These are phyloP conservation scores for Chlamydomonas incerta DNA, from an alignment of 139 green algal genomes.

Conservation along the genomic window DNA sequence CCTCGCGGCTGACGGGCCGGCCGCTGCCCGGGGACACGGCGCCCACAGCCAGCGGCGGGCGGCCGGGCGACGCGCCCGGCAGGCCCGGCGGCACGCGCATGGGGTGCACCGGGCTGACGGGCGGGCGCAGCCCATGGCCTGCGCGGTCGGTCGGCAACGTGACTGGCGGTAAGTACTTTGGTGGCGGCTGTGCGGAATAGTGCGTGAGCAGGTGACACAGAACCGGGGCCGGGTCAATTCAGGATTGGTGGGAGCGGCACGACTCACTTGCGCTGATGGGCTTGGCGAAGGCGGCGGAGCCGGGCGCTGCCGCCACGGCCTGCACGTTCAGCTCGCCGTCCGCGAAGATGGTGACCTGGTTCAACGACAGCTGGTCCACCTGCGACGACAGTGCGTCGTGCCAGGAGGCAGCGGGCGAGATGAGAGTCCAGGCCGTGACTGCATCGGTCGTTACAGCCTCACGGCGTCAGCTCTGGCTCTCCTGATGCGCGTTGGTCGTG, in stretches of 20 bases:
- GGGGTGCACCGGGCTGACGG: conserved; percentile 18
- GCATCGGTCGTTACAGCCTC: too few species aligned
- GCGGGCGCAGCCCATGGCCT: conserved; percentile 23
- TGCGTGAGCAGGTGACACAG: too few species aligned
- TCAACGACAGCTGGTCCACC: conserved; percentile 81
- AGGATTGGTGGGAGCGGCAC: too few species aligned
- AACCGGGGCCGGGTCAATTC: too few species aligned
- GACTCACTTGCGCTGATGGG: conserved; percentile 47
- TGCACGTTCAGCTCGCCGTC: conserved; percentile 88
- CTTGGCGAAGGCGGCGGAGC: conserved; percentile 48
- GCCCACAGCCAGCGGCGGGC: background rate
- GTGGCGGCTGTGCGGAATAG: too few species aligned
- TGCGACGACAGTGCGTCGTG: background rate
- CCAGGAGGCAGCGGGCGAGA: background rate
- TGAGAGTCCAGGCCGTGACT: background rate
- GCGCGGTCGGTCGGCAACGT: background rate
- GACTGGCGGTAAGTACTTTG: background rate
- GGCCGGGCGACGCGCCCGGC: background rate
- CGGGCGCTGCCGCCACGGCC: conserved; percentile 59
- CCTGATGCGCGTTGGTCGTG: too few species aligned
- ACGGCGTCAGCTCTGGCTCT: too few species aligned
- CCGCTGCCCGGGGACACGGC: conserved; percentile 1
- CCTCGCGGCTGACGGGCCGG: conserved; percentile 31
- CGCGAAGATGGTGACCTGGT: conserved; percentile 83
- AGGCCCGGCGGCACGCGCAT: conserved; percentile 25